phyloP scores from a whole-genome alignment of 106 monocot genomes.

The Platanthera guangdongensis region DNA sequence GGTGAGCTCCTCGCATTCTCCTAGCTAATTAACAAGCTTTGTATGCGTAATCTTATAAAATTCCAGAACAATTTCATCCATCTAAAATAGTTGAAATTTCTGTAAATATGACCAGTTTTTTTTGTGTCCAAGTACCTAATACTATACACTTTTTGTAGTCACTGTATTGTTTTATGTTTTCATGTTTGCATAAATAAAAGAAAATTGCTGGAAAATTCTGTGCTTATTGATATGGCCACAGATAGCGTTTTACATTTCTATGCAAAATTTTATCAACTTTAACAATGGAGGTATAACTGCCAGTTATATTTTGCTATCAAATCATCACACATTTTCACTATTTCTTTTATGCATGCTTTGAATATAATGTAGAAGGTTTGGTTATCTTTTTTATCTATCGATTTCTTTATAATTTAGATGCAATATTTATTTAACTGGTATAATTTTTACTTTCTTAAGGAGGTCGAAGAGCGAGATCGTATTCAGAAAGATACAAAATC shows the following conservation, averaged over 20 bases:
- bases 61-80: not conserved
- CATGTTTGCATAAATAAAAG: not conserved
- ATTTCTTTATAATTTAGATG: not conserved
- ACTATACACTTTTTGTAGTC: not conserved
- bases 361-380: not conserved
- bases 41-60: not conserved
- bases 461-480: constrained; percentile 30
- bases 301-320: constrained; percentile 1
- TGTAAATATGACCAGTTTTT: too few species aligned
- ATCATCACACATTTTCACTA: not conserved
- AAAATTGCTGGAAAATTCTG: too few species aligned
- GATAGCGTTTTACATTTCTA: not conserved
- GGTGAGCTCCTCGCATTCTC: too few species aligned
- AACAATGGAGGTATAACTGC: not conserved
- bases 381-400: not conserved
- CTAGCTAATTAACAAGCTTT: not conserved
- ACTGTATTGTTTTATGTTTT: not conserved
- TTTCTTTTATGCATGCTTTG: not conserved
- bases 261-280: not conserved
- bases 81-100: not conserved
- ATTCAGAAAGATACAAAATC: constrained; percentile 28
- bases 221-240: too few species aligned
- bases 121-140: not conserved
- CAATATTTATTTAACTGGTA: not conserved
- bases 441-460: constrained; percentile 15